A percentile compares a stretch with the other conserved stretches of the same genome.
phyloP scores from a whole-genome alignment of 768 basidiomycete species.

The Amanita subjunquillea region DNA sequence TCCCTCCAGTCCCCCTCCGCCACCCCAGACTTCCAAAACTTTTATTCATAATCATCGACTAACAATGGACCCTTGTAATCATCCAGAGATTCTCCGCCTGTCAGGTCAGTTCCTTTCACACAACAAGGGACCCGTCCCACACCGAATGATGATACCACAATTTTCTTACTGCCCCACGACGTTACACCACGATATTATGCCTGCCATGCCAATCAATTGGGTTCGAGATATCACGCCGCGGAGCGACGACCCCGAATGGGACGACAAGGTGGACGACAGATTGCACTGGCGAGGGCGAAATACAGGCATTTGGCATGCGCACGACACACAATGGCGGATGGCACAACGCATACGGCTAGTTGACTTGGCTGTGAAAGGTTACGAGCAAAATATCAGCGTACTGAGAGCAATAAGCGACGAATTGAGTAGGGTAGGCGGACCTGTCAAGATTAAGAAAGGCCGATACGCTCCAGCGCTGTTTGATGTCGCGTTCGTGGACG shows the following conservation, averaged over 20 bases:
- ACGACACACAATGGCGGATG: slow-evolving; percentile 29
- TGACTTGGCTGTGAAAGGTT: slow-evolving; percentile 15
- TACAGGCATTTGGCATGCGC: slow-evolving; percentile 47
- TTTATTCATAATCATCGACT: slow-evolving; percentile 36
- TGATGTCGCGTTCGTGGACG: slow-evolving; percentile 42
- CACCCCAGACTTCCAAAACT: slow-evolving; percentile 15
- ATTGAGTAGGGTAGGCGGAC: slow-evolving; percentile 21
- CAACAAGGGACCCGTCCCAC: slow-evolving; percentile 31
- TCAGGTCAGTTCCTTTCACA: slow-evolving; percentile 47
- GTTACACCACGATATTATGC: slow-evolving; percentile 44
- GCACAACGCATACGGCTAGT: slow-evolving; percentile 36
- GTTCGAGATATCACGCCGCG: slow-evolving; percentile 20
- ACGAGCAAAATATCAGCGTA: slow-evolving; percentile 3
- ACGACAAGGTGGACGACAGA: slow-evolving; percentile 41
- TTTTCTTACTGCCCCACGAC: slow-evolving; percentile 39
- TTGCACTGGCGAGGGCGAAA: slow-evolving; percentile 67
- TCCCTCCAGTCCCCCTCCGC: slow-evolving; percentile 12
- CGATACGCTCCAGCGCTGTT: slow-evolving; percentile 35
- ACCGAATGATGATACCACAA: slow-evolving; percentile 31
- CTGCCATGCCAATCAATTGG: slow-evolving; percentile 36
- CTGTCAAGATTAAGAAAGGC: slow-evolving; percentile 17
- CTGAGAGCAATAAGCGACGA: slow-evolving; percentile 17
- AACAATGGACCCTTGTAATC: slow-evolving; percentile 37
- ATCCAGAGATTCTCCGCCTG: slow-evolving; percentile 24
- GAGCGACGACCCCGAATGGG: slow-evolving; percentile 46